Percentiles rank a stretch among this genome's conserved stretches.
Evolutionary conservation across 176 grass and related monocot genomes (phyloP).

Genomic region (Secale cereale): DNA sequence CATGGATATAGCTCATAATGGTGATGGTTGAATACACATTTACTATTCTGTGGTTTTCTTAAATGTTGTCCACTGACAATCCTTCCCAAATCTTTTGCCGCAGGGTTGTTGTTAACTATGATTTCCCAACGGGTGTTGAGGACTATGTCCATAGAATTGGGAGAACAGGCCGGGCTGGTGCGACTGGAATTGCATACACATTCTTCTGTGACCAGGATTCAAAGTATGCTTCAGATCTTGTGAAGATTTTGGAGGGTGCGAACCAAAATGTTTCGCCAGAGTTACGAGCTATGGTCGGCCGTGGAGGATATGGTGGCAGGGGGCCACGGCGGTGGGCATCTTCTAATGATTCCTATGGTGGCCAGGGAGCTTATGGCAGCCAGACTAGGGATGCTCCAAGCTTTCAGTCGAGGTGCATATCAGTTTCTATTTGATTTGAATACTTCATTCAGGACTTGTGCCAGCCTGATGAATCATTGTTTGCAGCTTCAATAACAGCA

Average conservation of each 20-base stretch:
- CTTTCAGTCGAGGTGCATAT: slow-evolving; percentile 37
- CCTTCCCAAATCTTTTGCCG: slow-evolving; percentile 15
- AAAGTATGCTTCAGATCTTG: slow-evolving; percentile 75
- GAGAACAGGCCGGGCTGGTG: slow-evolving; percentile 88
- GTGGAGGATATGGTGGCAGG: slow-evolving; percentile 74
- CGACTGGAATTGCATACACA: slow-evolving; percentile 75
- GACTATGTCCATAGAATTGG: slow-evolving; percentile 99
- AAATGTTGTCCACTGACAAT: neutral
- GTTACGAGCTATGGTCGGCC: slow-evolving; percentile 60
- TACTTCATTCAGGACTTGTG: neutral
- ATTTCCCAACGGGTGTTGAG: slow-evolving; percentile 82
- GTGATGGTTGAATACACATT: neutral
- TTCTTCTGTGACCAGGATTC: slow-evolving; percentile 92
- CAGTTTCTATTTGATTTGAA: slow-evolving; percentile 27
- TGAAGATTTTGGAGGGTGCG: slow-evolving; percentile 90
- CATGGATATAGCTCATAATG: neutral
- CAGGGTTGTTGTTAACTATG: slow-evolving; percentile 72
- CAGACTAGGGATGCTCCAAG: slow-evolving; percentile 28
- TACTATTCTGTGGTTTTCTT: neutral
- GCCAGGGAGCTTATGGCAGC: slow-evolving; percentile 26
- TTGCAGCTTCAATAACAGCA: slow-evolving; percentile 31
- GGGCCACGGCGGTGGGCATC: slow-evolving; percentile 58
- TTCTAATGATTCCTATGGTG: slow-evolving; percentile 51
- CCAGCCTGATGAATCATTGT: neutral
- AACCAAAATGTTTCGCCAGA: slow-evolving; percentile 59